Percentiles rank a stretch among this genome's conserved stretches.
phyloP scores from a whole-genome alignment of 2,329 filamentous ascomycete species.

The Nemania sp. region DNA sequence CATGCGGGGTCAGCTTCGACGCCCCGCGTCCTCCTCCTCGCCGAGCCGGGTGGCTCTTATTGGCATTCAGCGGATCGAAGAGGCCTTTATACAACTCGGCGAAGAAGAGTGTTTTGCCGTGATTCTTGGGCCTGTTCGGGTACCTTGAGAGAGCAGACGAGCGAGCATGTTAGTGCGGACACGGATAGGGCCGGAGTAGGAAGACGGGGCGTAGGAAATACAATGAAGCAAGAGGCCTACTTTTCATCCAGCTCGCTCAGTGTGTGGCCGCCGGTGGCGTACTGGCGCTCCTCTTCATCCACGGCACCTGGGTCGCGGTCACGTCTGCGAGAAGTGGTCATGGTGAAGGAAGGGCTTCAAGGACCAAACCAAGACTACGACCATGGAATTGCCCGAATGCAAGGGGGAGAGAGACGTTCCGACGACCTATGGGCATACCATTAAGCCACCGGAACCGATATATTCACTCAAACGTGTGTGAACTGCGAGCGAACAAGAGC shows the following conservation, averaged over 20 bases:
- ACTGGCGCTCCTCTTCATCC: slow-evolving; percentile 59
- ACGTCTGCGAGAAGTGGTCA: slow-evolving; percentile 41
- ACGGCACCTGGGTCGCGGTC: slow-evolving; percentile 47
- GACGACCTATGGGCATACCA: too few species aligned
- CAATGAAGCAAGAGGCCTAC: slow-evolving; percentile 36
- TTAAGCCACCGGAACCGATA: too few species aligned
- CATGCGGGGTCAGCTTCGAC: slow-evolving; percentile 69
- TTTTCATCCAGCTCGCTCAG: slow-evolving; percentile 52
- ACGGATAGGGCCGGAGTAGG: neutral
- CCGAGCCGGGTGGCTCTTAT: slow-evolving; percentile 72
- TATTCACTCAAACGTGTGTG: too few species aligned
- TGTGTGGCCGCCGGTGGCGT: slow-evolving; percentile 46
- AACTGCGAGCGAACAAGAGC: too few species aligned
- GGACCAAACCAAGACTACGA: too few species aligned
- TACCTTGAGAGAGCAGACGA: slow-evolving; percentile 67
- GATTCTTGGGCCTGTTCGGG: slow-evolving; percentile 81
- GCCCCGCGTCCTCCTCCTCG: slow-evolving; percentile 65
- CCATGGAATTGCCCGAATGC: too few species aligned
- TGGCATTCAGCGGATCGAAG: slow-evolving; percentile 80
- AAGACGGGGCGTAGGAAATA: neutral
- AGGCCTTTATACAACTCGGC: slow-evolving; percentile 75
- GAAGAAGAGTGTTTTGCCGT: slow-evolving; percentile 79
- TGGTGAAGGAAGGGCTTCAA: slow-evolving; percentile 27
- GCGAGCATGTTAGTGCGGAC: slow-evolving; percentile 1
- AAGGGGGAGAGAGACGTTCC: too few species aligned